Evolutionary conservation across 2,329 filamentous ascomycete genomes (phyloP), one percentile per base, ranked within the genome.

Genomic region (Macroventuria anomochaeta): DNA sequence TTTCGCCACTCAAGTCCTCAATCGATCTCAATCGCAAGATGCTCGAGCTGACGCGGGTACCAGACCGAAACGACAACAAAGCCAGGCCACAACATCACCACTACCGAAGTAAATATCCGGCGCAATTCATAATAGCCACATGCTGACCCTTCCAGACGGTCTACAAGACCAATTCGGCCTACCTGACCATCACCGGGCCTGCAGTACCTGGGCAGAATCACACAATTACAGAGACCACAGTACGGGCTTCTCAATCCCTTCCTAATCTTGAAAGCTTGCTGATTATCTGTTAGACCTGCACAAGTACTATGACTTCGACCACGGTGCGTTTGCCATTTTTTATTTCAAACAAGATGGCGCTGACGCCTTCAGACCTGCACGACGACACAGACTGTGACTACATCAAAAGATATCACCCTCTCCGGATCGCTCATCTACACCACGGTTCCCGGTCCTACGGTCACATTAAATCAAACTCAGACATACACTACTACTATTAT

Each of bases 401-500:
- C 57, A 0, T 41, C 57, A 7, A 57, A 46, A 18, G 48, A 61
- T 32, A 49, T 55, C 6, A 58, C 54, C 0, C 55, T 59, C 46
- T 42, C 46, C 10, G 38, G 38, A 12, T 55, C 48, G 12, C 38
- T 37, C 1, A 38, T 47, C 1, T 48, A 48, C 8, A 31, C 37
- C 21, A 48, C 51, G 3, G 21, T 48, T 17, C 42, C 47, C 13
- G 52, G 52, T 10, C 46, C 52, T 10, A 53, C 53, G 1, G 23
- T 42, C 15, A 58, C 52, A 15, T 7, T 33, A 6, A 58, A 42
- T 5, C 13, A 21, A 11, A 53, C 50, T 17, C 39, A 29, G 4
- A 67, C 60, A 2, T 41, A 51, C n/a, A 65, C 48, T 2, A 48
- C 59, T 7, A 67, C 63, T 3, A 46, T 55, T 8, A 46, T 67